These are phyloP conservation scores for Linnemannia elongata DNA, from an alignment of 192 early-diverging fungal genomes.

Conservation along the genomic window DNA sequence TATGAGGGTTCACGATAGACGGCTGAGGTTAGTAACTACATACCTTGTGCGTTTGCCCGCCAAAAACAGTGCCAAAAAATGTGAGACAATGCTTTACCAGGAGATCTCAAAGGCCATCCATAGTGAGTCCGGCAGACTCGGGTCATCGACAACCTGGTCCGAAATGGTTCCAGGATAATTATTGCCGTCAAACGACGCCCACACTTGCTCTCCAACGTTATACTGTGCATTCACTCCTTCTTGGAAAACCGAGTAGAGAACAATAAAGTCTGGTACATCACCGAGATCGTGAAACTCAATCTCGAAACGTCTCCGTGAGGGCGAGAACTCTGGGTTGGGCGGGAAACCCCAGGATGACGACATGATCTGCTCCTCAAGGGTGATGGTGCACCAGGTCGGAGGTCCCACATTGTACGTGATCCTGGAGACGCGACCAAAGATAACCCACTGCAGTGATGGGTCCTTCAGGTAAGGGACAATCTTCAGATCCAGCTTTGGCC, in stretches of 20 bases:
- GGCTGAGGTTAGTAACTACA: not conserved
- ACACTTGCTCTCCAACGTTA: slow-evolving; percentile 66
- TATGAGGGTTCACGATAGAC: slow-evolving; percentile 23
- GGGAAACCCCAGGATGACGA: slow-evolving; percentile 33
- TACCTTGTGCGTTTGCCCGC: slow-evolving; percentile 3
- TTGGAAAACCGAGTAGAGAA: slow-evolving; percentile 73
- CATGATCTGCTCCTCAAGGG: slow-evolving; percentile 63
- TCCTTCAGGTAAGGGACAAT: slow-evolving; percentile 43
- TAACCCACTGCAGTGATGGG: slow-evolving; percentile 47
- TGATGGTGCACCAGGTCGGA: slow-evolving; percentile 72
- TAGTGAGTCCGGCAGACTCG: slow-evolving; percentile 57
- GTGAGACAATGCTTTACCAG: slow-evolving; percentile 49
- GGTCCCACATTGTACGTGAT: slow-evolving; percentile 77
- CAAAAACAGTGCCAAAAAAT: not conserved
- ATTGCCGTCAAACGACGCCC: slow-evolving; percentile 76
- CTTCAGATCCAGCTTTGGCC: slow-evolving; percentile 42
- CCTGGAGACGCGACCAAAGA: slow-evolving; percentile 69
- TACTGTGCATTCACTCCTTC: slow-evolving; percentile 65
- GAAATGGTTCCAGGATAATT: slow-evolving; percentile 68
- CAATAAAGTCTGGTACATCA: slow-evolving; percentile 77
- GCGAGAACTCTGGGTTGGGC: slow-evolving; percentile 40
- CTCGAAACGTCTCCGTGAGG: slow-evolving; percentile 50
- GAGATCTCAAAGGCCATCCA: slow-evolving; percentile 67
- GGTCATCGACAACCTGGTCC: slow-evolving; percentile 59
- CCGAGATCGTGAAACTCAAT: slow-evolving; percentile 82